Percentiles rank a stretch among this genome's conserved stretches.
Evolutionary conservation across 2,329 filamentous ascomycete species (phyloP).

Genomic region (Raffaelea albimanens): DNA sequence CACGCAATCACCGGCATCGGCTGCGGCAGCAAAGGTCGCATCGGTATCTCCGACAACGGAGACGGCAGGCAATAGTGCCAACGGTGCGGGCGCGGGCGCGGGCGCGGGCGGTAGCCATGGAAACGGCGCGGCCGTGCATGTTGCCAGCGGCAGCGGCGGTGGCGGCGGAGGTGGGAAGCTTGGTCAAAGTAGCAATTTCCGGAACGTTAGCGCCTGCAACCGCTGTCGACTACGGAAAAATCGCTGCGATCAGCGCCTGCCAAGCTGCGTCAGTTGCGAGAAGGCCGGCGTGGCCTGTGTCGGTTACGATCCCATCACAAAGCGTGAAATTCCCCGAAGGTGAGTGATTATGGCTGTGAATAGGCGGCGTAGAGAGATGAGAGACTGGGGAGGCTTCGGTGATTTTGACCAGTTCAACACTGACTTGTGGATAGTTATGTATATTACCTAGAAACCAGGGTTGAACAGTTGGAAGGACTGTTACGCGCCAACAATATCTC

Average conservation of each 20-base stretch:
- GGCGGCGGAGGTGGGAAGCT: slow-evolving; percentile 29
- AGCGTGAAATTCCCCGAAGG: slow-evolving; percentile 86
- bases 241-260: slow-evolving; percentile 85
- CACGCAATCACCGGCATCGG: slow-evolving; percentile 31
- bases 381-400: too few species aligned
- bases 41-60: background rate
- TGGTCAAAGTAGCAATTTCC: slow-evolving; percentile 58
- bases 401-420: background rate
- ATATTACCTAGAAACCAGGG: slow-evolving; percentile 82
- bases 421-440: slow-evolving; percentile 58
- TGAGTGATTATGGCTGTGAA: slow-evolving; percentile 39
- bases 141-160: slow-evolving; percentile 17
- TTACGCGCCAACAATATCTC: slow-evolving; percentile 59
- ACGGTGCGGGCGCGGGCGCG: background rate
- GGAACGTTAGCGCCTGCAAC: slow-evolving; percentile 91
- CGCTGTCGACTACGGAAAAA: slow-evolving; percentile 88
- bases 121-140: slow-evolving; percentile 7
- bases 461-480: slow-evolving; percentile 72
- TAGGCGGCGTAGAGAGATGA: too few species aligned
- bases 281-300: slow-evolving; percentile 89
- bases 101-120: background rate
- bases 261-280: slow-evolving; percentile 83
- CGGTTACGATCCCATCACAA: slow-evolving; percentile 92
- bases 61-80: background rate
- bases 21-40: slow-evolving; percentile 6